Conservation (phyloP, 1,284 basidiomycete genomes). For the Ceratobasidium sp. region DNA sequence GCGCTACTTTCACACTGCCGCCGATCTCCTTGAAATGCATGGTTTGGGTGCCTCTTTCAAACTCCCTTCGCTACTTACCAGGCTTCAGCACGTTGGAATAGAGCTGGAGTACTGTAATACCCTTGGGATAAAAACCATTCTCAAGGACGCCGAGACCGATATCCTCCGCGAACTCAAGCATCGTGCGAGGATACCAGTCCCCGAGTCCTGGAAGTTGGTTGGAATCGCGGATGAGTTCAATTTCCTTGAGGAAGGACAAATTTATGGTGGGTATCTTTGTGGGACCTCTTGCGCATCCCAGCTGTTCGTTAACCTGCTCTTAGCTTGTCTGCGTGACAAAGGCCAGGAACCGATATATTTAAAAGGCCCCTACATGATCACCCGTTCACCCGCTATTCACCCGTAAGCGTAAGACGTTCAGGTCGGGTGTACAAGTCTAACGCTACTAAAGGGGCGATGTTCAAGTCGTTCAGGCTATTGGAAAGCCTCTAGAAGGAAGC, state of each 20-base stretch:
- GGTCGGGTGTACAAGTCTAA: conserved; percentile 1
- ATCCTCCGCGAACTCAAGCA: conserved; percentile 37
- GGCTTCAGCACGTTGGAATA: conserved; percentile 47
- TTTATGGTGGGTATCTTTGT: conserved; percentile 59
- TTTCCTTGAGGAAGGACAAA: conserved; percentile 62
- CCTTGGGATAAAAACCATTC: conserved; percentile 49
- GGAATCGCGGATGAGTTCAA: conserved; percentile 70
- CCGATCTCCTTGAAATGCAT: conserved; percentile 56
- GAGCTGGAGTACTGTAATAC: conserved; percentile 47
- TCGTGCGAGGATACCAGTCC: conserved; percentile 36
- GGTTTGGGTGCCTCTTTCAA: conserved; percentile 56
- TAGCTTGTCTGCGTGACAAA: conserved; percentile 63
- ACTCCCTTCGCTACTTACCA: conserved; percentile 53
- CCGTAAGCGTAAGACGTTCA: conserved; percentile 54
- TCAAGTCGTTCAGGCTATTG: conserved; percentile 71
- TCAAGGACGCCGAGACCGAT: conserved; percentile 46
- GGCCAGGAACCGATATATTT: conserved; percentile 60
- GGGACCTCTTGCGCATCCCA: no score
- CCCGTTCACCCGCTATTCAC: conserved; percentile 70
- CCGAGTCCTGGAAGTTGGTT: conserved; percentile 43
- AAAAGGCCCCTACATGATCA: conserved; percentile 64
- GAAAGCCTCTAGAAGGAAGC: conserved; percentile 56
- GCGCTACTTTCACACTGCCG: conserved; percentile 55
- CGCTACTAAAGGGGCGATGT: conserved; percentile 53
- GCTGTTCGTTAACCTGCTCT: neutral